These are phyloP conservation scores for Sideroxylon spinosum DNA, from an alignment of 179 eudicot species.

Conservation along the genomic window DNA sequence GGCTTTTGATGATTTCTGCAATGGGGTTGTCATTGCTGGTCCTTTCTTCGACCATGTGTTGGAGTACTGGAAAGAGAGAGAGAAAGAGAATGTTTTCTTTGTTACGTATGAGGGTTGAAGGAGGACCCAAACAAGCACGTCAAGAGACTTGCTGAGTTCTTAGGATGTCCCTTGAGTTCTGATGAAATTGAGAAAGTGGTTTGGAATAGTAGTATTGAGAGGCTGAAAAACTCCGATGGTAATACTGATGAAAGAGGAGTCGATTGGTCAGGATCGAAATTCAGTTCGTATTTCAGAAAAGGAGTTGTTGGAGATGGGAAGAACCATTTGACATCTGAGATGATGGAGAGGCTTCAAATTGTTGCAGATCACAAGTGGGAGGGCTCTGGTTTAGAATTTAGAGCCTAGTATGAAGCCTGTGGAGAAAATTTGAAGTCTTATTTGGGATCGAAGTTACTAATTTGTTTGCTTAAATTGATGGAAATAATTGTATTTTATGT, in stretches of 20 bases:
- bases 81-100: background rate
- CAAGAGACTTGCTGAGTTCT: slow-evolving; percentile 13
- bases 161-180: slow-evolving; percentile 7
- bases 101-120: slow-evolving; percentile 16
- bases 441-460: background rate
- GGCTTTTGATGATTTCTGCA: background rate
- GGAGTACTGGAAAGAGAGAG: slow-evolving; percentile 13
- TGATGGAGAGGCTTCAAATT: slow-evolving; percentile 4
- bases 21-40: background rate
- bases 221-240: slow-evolving; percentile 13
- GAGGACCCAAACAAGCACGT: slow-evolving; percentile 12
- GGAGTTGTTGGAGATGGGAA: slow-evolving; percentile 12
- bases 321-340: slow-evolving; percentile 13
- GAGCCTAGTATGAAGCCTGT: background rate
- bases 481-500: too few species aligned
- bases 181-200: slow-evolving; percentile 16
- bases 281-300: slow-evolving; percentile 4
- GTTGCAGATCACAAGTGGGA: slow-evolving; percentile 11
- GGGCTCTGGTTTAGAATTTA: background rate
- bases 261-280: background rate
- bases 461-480: background rate
- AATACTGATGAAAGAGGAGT: background rate
- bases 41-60: slow-evolving; percentile 22
- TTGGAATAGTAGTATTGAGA: slow-evolving; percentile 11
- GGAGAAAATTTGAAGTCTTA: background rate